phyloP scores from a whole-genome alignment of 164 flowering plant genomes.

The Warburgia ugandensis region DNA sequence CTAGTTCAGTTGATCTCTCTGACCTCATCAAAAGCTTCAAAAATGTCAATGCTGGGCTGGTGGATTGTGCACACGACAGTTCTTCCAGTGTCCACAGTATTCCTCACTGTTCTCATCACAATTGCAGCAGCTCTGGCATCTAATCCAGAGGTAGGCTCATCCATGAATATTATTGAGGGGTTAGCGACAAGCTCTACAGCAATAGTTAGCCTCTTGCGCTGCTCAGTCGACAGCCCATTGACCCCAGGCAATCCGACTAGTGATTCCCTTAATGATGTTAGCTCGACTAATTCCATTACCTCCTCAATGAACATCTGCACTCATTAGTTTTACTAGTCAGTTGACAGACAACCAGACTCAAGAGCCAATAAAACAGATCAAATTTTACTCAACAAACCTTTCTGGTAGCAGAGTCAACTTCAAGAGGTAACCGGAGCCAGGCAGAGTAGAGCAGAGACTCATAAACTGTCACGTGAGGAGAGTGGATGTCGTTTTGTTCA shows the following conservation, averaged over 20 bases:
- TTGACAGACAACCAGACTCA: not conserved
- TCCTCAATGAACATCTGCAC: constrained; percentile 43
- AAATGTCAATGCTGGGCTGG: constrained; percentile 62
- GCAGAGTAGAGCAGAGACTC: constrained; percentile 53
- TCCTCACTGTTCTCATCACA: constrained; percentile 53
- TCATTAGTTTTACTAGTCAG: not conserved
- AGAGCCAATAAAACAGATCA: not conserved
- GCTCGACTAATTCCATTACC: constrained; percentile 49
- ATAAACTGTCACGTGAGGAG: constrained; percentile 47
- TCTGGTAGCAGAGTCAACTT: constrained; percentile 28
- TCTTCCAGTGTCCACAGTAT: constrained; percentile 49
- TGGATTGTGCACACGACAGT: constrained; percentile 62
- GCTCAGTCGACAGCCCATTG: constrained; percentile 47
- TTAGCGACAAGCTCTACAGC: constrained; percentile 57
- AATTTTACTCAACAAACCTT: constrained; percentile 21
- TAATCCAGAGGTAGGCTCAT: constrained; percentile 55
- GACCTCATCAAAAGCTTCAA: constrained; percentile 58
- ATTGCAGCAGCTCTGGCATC: constrained; percentile 61
- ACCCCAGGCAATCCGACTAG: constrained; percentile 42
- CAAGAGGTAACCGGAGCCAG: constrained; percentile 47
- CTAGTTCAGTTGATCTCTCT: not conserved
- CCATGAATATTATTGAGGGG: constrained; percentile 54
- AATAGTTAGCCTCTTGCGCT: constrained; percentile 48
- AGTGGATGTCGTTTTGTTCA: constrained; percentile 51
- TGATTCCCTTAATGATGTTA: constrained; percentile 25